Base-by-base conservation (phyloP, 257 asterid species). In the Paulownia fortunei region DNA sequence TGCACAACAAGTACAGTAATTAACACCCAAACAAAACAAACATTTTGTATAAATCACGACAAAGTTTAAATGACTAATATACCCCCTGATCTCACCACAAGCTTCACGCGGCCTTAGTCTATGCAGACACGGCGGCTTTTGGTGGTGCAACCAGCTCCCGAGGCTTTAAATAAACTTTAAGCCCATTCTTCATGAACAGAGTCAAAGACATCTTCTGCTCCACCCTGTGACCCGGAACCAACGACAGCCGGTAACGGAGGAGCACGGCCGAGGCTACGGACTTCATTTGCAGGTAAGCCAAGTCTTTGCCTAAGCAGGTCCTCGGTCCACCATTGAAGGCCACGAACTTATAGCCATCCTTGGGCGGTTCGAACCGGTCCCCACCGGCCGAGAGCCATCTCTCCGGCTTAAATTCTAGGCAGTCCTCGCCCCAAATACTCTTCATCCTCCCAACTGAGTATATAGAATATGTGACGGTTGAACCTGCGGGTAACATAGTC, bases 271-370 rank as follows among this genome's bases (percentile, higher is more conserved):
- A 79, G 3, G 91, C 98, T 66, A 93, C 96, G 10, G 97, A 89
- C 81, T 93, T 93, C 98, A 93, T 93, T 63, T 93, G 97, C 37
- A 93, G 84, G 77, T 93, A 93, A 5, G 98, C 98, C 89, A 93
- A 79, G 55, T 93, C 97, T 81, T 93, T 93, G 5, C 98, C 97
- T 68, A 93, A 83, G 58, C 98, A 93, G 21, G 94, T 93, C 79
- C 98, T 76, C 8, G 98, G 98, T 51, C 98, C 98, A 0, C 85
- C 96, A 66, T 93, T 93, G 26, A 93, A 91, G 2, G 92, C 96
- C 68, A 91, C 94, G 8, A 93, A 91, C 81, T 74, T 85, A 56
- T 92, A 92, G 5, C 70, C 91, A 69, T 91, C 93, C 72, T 88
- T 89, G 0, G 94, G 92, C 15, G 90, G 89, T 42, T 91, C 92